Percentiles rank a stretch among this genome's conserved stretches.
phyloP scores from a whole-genome alignment of 768 basidiomycete genomes.

The Lactarius vividus region DNA sequence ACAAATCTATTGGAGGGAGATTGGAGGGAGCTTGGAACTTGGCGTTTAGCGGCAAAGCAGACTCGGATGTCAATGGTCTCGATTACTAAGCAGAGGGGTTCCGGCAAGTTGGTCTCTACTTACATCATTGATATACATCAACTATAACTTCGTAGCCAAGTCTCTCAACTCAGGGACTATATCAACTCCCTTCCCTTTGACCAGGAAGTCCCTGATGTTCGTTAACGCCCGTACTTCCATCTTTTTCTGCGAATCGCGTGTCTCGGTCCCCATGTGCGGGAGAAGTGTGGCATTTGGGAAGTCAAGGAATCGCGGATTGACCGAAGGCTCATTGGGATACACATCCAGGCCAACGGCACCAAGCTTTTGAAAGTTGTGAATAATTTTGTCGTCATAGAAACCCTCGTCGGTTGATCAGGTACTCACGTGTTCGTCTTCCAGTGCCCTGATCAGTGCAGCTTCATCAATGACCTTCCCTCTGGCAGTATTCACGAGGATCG shows the following conservation, averaged over 20 bases:
- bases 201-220: conserved; percentile 71
- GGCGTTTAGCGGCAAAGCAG: neutral
- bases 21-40: too few relatives aligned
- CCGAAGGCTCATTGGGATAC: conserved; percentile 78
- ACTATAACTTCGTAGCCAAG: conserved; percentile 19
- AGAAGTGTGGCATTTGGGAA: conserved; percentile 82
- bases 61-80: neutral
- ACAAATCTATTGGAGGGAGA: neutral
- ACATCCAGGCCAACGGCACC: conserved; percentile 83
- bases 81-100: neutral
- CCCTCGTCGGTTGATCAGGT: neutral
- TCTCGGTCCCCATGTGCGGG: conserved; percentile 92
- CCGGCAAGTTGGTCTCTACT: neutral
- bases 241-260: conserved; percentile 69
- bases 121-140: neutral
- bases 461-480: conserved; percentile 91
- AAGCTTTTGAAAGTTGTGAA: conserved; percentile 45
- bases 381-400: neutral
- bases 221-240: conserved; percentile 87
- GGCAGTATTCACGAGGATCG: conserved; percentile 83
- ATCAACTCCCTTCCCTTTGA: conserved; percentile 61
- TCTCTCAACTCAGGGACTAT: conserved; percentile 55
- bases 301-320: conserved; percentile 75
- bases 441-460: conserved; percentile 76
- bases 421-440: conserved; percentile 86